Percentiles rank a stretch among this genome's conserved stretches.
phyloP scores from a whole-genome alignment of 2,329 filamentous ascomycete species.

The Tolypocladium sp. region DNA sequence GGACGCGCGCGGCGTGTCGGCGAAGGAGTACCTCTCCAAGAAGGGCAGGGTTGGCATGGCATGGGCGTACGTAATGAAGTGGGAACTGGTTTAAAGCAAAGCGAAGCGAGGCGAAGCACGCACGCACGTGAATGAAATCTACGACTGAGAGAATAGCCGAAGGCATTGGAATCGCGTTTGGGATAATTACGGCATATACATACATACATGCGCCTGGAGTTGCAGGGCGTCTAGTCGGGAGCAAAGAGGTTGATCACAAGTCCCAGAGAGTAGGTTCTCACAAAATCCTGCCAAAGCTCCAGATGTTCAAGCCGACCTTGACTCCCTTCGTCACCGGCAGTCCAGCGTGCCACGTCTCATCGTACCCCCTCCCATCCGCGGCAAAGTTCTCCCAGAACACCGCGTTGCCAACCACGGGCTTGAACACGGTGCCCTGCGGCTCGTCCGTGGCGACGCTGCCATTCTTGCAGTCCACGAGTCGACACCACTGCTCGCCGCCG shows the following conservation, averaged over 20 bases:
- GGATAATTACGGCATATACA: background rate
- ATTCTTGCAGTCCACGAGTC: background rate
- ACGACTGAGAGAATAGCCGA: background rate
- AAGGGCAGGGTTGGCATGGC: constrained; percentile 34
- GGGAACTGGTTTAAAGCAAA: constrained; percentile 36
- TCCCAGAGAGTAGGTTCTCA: background rate
- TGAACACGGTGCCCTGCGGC: background rate
- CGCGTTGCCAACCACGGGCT: background rate
- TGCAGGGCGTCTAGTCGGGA: background rate
- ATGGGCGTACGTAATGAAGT: constrained; percentile 34
- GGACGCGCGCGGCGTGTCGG: constrained; percentile 39
- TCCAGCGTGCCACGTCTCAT: background rate
- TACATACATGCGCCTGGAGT: background rate
- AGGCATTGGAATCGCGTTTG: background rate
- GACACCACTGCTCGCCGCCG: background rate
- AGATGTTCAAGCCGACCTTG: background rate
- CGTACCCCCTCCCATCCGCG: background rate
- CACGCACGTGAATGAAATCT: background rate
- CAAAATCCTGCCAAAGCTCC: background rate
- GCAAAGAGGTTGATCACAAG: background rate
- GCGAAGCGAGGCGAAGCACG: background rate
- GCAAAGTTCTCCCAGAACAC: background rate
- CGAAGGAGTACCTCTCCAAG: constrained; percentile 34
- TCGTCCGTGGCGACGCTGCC: background rate
- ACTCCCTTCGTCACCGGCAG: background rate